Evolutionary conservation across 345 rosid genomes (phyloP), one percentile per base, ranked within the genome.

Genomic region (Odontarrhena argentea): DNA sequence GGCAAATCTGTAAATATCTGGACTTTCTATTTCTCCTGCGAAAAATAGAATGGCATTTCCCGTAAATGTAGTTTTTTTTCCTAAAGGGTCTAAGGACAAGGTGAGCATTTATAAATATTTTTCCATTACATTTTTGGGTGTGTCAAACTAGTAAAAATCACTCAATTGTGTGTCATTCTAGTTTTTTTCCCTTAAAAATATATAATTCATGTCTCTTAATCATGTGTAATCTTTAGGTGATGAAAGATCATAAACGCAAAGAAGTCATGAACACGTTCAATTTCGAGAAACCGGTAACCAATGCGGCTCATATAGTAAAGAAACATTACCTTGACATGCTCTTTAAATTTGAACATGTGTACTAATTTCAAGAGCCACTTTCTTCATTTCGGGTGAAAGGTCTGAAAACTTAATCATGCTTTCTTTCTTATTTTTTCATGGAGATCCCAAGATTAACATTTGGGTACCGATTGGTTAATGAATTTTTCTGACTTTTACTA

Each of bases 301-400:
- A 92, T 77, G 92, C 85, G 8, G 84, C 92, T 34, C 78, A 77
- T 76, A 85, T 84, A 40, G 55, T 92, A 12, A 79, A 83, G 79
- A 89, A 78, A 78, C 76, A 77, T 70, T 92, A 92, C 63, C 69
- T 73, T 47, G 73, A 86, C 7, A 45, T 83, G 49, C 86, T 92
- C 51, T 82, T 85, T 76, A 81, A 83, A 59, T 87, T 86, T n/a
- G 97, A 91, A 82, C 97, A 87, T 78, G 82, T 78, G 60, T 88
- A 79, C 60, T 86, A 15, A 82, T 88, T 63, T 55, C 79, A 46
- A 41, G 43, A 66, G 10, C 76, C 81, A 30, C 79, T 86, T 78
- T 68, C 63, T 61, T 69, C 56, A 26, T 61, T 55, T 22, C 7
- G 3, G 30, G 3, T 1, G 1, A 71, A 13, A 63, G 75, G 68